Evolutionary conservation across 2,329 filamentous ascomycete species (phyloP).

Genomic region (Xylaria hypoxylon): DNA sequence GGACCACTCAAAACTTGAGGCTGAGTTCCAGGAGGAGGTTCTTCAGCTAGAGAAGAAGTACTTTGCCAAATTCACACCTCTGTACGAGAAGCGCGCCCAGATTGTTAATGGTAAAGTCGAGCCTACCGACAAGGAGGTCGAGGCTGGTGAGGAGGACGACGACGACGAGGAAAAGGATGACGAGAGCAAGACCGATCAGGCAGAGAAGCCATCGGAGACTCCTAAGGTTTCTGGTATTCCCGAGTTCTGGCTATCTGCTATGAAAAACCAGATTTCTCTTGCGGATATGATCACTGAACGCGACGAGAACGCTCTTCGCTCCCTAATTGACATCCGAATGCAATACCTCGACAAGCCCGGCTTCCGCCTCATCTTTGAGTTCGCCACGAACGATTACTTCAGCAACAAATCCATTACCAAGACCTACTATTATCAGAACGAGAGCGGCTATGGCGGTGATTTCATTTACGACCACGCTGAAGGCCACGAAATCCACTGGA

Average conservation of each 20-base stretch:
- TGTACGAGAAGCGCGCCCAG: slow-evolving; percentile 93
- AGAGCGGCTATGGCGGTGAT: slow-evolving; percentile 97
- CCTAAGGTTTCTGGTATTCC: slow-evolving; percentile 81
- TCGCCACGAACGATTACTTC: slow-evolving; percentile 95
- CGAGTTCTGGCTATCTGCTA: slow-evolving; percentile 99
- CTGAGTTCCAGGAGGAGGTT: slow-evolving; percentile 98
- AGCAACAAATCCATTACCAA: slow-evolving; percentile 97
- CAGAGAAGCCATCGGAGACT: slow-evolving; percentile 64
- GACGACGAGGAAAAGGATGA: slow-evolving; percentile 73
- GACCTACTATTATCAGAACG: slow-evolving; percentile 99
- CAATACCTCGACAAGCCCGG: slow-evolving; percentile 98
- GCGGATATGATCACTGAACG: slow-evolving; percentile 99
- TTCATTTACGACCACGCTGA: slow-evolving; percentile 99
- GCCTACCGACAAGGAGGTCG: slow-evolving; percentile 87
- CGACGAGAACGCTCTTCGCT: slow-evolving; percentile 92
- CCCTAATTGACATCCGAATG: slow-evolving; percentile 94
- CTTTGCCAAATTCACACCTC: slow-evolving; percentile 97
- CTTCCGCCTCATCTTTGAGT: slow-evolving; percentile 98
- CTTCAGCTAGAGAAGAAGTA: slow-evolving; percentile 99
- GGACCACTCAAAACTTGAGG: slow-evolving; percentile 97
- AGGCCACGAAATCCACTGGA: slow-evolving; percentile 98
- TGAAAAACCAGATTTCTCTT: slow-evolving; percentile 99
- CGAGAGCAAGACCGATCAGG: slow-evolving; percentile 64
- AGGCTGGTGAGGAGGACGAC: slow-evolving; percentile 84
- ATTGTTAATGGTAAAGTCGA: slow-evolving; percentile 91